Conservation (phyloP, 148 eudicot species). For the Amaranthus cruentus region DNA sequence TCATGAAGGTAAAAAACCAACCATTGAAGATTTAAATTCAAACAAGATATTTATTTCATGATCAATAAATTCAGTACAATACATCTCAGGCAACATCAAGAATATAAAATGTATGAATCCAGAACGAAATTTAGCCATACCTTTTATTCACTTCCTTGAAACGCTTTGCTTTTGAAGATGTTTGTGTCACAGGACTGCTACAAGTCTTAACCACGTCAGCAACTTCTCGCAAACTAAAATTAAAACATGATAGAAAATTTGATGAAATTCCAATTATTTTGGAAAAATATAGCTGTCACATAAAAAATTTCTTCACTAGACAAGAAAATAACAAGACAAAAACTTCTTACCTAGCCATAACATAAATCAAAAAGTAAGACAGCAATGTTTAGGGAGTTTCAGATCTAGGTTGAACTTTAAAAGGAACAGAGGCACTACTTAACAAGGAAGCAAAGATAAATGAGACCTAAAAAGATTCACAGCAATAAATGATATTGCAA, state of each 20-base stretch:
- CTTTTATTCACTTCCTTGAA: conserved; percentile 15
- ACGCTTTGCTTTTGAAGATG: conserved; percentile 18
- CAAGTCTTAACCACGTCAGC: conserved; percentile 3
- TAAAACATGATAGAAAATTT: not conserved
- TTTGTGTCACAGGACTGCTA: conserved; percentile 17
- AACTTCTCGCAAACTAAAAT: conserved; percentile 20
- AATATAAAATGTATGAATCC: not conserved
- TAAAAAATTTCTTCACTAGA: not conserved
- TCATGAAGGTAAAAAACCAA: not conserved
- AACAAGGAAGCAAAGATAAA: not conserved
- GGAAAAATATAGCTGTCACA: not conserved
- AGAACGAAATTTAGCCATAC: conserved; percentile 18
- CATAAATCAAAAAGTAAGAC: not conserved
- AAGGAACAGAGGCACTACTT: not conserved
- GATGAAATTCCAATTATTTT: not conserved
- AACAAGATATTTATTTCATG: not conserved
- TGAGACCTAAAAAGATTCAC: not conserved
- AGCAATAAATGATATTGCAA: not conserved
- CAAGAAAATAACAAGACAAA: not conserved
- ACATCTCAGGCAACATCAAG: not conserved
- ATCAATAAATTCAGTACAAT: not conserved
- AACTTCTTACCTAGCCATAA: conserved; percentile 2
- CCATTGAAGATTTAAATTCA: conserved; percentile 1
- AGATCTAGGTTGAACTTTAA: conserved; percentile 1
- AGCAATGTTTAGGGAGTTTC: not conserved